These are phyloP conservation scores for Fusarium hainanense DNA, from an alignment of 2,329 filamentous ascomycete genomes.

Conservation along the genomic window DNA sequence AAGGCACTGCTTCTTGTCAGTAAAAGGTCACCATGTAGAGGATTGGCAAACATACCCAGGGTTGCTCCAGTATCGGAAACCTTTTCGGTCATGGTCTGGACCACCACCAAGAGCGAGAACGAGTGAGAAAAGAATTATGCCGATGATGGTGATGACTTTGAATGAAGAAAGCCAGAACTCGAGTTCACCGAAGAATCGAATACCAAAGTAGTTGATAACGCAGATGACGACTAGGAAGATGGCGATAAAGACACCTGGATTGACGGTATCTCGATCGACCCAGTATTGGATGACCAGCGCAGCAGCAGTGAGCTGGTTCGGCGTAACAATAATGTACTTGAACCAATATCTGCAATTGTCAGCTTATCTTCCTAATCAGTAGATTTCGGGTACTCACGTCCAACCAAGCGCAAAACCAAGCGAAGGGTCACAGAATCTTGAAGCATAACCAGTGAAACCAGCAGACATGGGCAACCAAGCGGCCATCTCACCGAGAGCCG, in stretches of 20 bases:
- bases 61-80: constrained; percentile 74
- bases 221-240: constrained; percentile 73
- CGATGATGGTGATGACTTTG: constrained; percentile 75
- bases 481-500: constrained; percentile 84
- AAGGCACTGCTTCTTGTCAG: constrained; percentile 50
- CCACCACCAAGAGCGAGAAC: constrained; percentile 74
- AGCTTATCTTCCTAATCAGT: constrained; percentile 1
- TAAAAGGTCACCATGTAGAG: fast-evolving
- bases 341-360: constrained; percentile 64
- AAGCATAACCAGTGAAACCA: constrained; percentile 85
- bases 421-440: constrained; percentile 82
- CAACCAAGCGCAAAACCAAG: constrained; percentile 83
- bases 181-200: constrained; percentile 75
- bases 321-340: constrained; percentile 87
- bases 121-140: constrained; percentile 72
- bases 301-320: constrained; percentile 86
- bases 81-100: constrained; percentile 69
- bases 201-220: constrained; percentile 75
- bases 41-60: constrained; percentile 55
- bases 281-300: constrained; percentile 84
- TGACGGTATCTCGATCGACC: constrained; percentile 72
- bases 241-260: constrained; percentile 83
- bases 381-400: constrained; percentile 61
- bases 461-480: constrained; percentile 81
- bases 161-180: constrained; percentile 72